A percentile compares a stretch with the other conserved stretches of the same genome.
phyloP scores from a whole-genome alignment of 768 basidiomycete species.

The Hydnum rufescens region DNA sequence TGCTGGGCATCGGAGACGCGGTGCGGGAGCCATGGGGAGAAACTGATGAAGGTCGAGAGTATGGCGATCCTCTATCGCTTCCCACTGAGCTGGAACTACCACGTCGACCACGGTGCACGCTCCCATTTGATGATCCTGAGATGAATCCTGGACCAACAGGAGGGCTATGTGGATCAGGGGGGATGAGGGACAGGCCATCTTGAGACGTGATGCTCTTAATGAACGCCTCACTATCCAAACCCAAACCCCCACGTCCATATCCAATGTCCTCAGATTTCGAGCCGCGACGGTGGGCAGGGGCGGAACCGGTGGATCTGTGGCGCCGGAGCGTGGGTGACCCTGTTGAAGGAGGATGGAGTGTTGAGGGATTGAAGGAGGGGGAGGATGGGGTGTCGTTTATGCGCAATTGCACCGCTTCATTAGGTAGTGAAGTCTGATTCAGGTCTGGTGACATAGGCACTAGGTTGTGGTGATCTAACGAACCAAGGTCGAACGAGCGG shows the following conservation, averaged over 20 bases:
- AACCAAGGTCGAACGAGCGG: background rate
- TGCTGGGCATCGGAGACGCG: constrained; percentile 3
- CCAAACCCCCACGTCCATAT: background rate
- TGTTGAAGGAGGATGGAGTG: constrained; percentile 15
- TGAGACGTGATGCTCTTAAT: constrained; percentile 9
- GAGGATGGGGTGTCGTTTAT: constrained; percentile 6
- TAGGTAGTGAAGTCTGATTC: background rate
- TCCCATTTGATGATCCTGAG: no score
- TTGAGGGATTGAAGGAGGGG: constrained; percentile 17
- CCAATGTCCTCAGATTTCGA: constrained; percentile 44
- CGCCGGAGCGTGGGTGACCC: constrained; percentile 29
- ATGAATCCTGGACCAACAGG: no score
- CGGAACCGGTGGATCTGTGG: constrained; percentile 28
- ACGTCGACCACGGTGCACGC: background rate
- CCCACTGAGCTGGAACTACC: background rate
- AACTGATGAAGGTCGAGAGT: constrained; percentile 5
- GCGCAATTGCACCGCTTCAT: background rate
- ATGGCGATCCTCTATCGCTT: constrained; percentile 5
- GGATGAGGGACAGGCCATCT: constrained; percentile 11
- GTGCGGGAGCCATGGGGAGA: constrained; percentile 5
- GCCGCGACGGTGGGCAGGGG: constrained; percentile 26
- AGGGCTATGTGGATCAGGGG: constrained; percentile 6
- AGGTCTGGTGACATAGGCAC: background rate
- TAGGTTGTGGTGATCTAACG: background rate
- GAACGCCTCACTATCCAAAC: constrained; percentile 1